phyloP scores from a whole-genome alignment of 208 protist species.

The Strigomonas culicis region DNA sequence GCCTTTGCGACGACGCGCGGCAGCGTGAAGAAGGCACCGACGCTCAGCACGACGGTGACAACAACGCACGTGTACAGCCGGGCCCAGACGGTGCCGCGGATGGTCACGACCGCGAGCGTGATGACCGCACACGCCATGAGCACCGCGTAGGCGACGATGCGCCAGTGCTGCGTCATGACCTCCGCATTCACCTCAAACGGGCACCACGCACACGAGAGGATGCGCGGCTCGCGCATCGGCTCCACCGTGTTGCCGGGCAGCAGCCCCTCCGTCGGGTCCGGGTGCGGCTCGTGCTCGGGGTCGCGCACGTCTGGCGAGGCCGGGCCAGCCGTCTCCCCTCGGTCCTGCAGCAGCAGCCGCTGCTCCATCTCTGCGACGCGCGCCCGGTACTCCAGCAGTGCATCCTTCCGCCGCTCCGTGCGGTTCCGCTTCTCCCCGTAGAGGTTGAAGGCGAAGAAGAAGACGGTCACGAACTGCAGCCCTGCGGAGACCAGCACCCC shows the following conservation, averaged over 20 bases:
- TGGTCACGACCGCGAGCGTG: conserved; percentile 23
- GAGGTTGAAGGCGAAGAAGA: conserved; percentile 36
- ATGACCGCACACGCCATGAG: conserved; percentile 30
- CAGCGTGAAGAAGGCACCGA: conserved; percentile 26
- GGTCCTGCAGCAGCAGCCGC: too few species aligned
- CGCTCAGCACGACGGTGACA: conserved; percentile 18
- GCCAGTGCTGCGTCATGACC: conserved; percentile 22
- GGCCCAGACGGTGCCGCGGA: conserved; percentile 16
- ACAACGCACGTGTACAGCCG: conserved; percentile 17
- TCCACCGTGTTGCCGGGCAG: background rate
- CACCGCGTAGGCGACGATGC: conserved; percentile 25
- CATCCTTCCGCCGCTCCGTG: conserved; percentile 20
- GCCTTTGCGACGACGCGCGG: conserved; percentile 36
- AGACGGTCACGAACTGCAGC: conserved; percentile 12
- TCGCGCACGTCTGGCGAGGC: too few species aligned
- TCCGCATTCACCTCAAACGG: conserved; percentile 35
- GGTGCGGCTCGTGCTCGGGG: background rate
- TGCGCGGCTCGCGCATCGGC: conserved; percentile 1
- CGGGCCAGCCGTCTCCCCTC: too few species aligned
- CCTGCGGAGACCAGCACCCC: conserved; percentile 20
- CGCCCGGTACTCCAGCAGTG: conserved; percentile 43
- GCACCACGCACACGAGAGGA: conserved; percentile 20
- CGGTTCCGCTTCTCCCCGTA: conserved; percentile 30
- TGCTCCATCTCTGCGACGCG: conserved; percentile 28
- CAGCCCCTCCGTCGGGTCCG: background rate